phyloP scores from a whole-genome alignment of 192 early-diverging fungal genomes.

The Cladochytrium replicatum region DNA sequence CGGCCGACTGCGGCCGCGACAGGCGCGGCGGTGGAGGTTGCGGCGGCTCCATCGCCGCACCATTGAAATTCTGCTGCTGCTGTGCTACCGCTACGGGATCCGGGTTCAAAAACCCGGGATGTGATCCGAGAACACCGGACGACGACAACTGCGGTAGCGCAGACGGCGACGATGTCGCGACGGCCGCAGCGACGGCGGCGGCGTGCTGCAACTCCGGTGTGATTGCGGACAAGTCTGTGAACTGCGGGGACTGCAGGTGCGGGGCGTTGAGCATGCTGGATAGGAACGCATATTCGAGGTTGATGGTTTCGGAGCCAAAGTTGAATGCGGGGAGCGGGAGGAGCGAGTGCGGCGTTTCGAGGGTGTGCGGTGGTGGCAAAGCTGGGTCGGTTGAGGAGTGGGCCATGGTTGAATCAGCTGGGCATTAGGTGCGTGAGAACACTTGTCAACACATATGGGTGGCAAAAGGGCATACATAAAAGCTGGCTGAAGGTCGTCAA shows the following conservation, averaged over 20 bases:
- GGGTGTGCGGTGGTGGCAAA: too few relatives aligned
- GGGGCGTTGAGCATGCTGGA: conserved; percentile 67
- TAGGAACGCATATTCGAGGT: conserved; percentile 80
- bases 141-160: too few relatives aligned
- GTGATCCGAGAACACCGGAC: too few relatives aligned
- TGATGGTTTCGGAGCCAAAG: conserved; percentile 83
- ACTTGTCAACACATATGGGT: background rate
- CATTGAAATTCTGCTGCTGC: background rate
- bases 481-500: too few relatives aligned
- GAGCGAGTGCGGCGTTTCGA: too few relatives aligned
- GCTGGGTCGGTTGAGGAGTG: background rate
- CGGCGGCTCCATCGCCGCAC: background rate
- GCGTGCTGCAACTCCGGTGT: too few relatives aligned
- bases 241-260: background rate
- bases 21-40: conserved; percentile 8
- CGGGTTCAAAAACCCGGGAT: too few relatives aligned
- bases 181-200: too few relatives aligned
- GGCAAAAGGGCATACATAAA: too few relatives aligned
- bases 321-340: conserved; percentile 36
- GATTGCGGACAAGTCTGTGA: too few relatives aligned
- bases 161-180: too few relatives aligned
- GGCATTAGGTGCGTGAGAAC: conserved; percentile 3
- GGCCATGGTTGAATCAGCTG: background rate
- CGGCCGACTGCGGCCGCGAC: conserved; percentile 9
- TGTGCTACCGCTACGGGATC: background rate